Evolutionary conservation across 179 eudicot genomes (phyloP), one percentile per base, ranked within the genome.

Genomic region (Amaranthus tricolor): DNA sequence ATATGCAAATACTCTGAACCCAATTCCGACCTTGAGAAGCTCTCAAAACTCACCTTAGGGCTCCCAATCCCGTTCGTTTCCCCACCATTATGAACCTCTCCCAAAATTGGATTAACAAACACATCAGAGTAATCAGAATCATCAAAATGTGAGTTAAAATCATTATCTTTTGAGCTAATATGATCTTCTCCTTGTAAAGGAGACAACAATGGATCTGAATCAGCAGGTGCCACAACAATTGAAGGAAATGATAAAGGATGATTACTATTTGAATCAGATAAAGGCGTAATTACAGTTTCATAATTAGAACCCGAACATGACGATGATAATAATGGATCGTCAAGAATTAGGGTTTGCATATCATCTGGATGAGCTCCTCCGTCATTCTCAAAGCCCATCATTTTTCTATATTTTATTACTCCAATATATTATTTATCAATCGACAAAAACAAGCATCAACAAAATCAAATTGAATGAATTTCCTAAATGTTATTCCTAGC

Each of bases 191-290:
- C 79, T 5, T 78, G 67, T 8, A 79, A 12, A 7, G 81, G 81
- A n/a, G 84, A 85, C 19, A 86, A 62, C 51, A 91, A 82, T 2
- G 94, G 98, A 88, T 91, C 96, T 70, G 86, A 51, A 48, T 76
- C 86, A 70, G 84, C 87, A 12, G 91, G 80, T 10, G 81, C 70
- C 70, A 78, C 62, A 44, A 52, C 43, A 66, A 77, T 68, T 5
- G 88, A 80, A 47, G 80, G 55, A 31, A 31, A 31, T 7, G 82
- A 62, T 16, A 86, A 81, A 17, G 90, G 90, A 76, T 87, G 89
- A 50, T 77, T 78, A 62, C 47, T 54, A 66, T 64, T 70, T 14
- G 89, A 83, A 13, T 84, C 87, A 74, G 89, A 75, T 68, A 89
- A 80, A 64, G 81, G 77, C 7, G 89, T 73, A 76, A 89, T 81